Conservation (phyloP, 2,329 filamentous ascomycete species). For the Clonostachys sp. region DNA sequence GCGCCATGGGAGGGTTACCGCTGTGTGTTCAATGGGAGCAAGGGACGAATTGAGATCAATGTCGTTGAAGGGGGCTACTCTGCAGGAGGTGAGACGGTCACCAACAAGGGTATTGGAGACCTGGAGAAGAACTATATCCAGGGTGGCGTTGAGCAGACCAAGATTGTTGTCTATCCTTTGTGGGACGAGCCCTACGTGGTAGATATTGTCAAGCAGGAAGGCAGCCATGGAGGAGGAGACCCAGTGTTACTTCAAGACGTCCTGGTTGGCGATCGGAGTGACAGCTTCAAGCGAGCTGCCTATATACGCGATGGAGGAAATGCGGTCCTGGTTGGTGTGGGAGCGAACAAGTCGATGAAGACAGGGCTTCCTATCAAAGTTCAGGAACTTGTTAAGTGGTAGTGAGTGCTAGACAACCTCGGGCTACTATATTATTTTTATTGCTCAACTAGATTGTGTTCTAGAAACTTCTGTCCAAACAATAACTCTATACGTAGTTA, state of each 20-base stretch:
- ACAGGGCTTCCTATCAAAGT: conserved; percentile 12
- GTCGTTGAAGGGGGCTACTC: conserved; percentile 40
- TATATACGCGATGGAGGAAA: conserved; percentile 36
- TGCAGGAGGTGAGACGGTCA: conserved; percentile 33
- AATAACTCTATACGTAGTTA: too few relatives aligned
- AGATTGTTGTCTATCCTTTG: conserved; percentile 31
- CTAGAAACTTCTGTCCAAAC: too few relatives aligned
- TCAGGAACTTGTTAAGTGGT: conserved; percentile 12
- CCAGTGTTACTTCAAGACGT: conserved; percentile 36
- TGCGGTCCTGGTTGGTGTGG: conserved; percentile 36
- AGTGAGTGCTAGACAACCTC: not conserved
- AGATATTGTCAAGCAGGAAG: conserved; percentile 28
- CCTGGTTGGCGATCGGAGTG: conserved; percentile 27
- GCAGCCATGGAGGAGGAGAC: conserved; percentile 41
- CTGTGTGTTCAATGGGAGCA: conserved; percentile 34
- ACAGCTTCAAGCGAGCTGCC: conserved; percentile 30
- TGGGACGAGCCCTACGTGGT: conserved; percentile 36
- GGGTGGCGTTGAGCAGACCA: conserved; percentile 26
- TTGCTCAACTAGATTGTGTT: too few relatives aligned
- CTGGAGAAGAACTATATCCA: conserved; percentile 19
- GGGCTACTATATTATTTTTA: too few relatives aligned
- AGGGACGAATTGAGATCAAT: conserved; percentile 38
- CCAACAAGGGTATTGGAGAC: conserved; percentile 5
- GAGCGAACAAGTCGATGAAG: conserved; percentile 32
- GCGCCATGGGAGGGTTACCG: conserved; percentile 39